A percentile compares a stretch with the other conserved stretches of the same genome.
phyloP scores from a whole-genome alignment of 2,329 filamentous ascomycete genomes.

The Juglanconis oblonga region DNA sequence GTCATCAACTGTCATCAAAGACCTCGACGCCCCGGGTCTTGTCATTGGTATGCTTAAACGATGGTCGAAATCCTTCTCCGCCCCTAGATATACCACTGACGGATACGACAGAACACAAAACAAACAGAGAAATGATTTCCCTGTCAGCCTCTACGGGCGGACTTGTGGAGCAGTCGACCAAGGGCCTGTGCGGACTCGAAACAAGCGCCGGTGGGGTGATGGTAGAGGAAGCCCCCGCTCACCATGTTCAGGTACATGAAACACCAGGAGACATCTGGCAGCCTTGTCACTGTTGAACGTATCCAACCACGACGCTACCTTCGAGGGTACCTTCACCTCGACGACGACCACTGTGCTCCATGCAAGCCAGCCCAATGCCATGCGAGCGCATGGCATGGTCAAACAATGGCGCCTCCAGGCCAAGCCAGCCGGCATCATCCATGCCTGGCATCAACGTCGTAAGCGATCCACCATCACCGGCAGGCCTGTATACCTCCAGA shows the following conservation, averaged over 20 bases:
- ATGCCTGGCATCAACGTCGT: conserved; percentile 1
- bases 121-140: conserved; percentile 3
- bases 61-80: background rate
- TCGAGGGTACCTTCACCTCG: background rate
- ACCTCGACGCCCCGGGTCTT: background rate
- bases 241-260: conserved; percentile 19
- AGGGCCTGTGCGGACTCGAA: conserved; percentile 8
- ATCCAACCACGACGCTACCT: conserved; percentile 8
- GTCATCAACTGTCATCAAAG: background rate
- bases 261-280: conserved; percentile 12
- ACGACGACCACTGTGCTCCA: background rate
- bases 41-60: background rate
- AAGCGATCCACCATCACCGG: background rate
- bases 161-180: conserved; percentile 3
- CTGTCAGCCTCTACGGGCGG: background rate
- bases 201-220: conserved; percentile 14
- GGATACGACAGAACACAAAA: background rate
- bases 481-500: conserved; percentile 2
- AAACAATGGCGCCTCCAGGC: conserved; percentile 9
- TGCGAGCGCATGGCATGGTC: conserved; percentile 3
- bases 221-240: conserved; percentile 9
- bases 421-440: conserved; percentile 11
- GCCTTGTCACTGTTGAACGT: conserved; percentile 4
- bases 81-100: conserved; percentile 8
- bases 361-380: background rate